phyloP scores from a whole-genome alignment of 345 rosid species.

The Eucalyptus dawsonii region DNA sequence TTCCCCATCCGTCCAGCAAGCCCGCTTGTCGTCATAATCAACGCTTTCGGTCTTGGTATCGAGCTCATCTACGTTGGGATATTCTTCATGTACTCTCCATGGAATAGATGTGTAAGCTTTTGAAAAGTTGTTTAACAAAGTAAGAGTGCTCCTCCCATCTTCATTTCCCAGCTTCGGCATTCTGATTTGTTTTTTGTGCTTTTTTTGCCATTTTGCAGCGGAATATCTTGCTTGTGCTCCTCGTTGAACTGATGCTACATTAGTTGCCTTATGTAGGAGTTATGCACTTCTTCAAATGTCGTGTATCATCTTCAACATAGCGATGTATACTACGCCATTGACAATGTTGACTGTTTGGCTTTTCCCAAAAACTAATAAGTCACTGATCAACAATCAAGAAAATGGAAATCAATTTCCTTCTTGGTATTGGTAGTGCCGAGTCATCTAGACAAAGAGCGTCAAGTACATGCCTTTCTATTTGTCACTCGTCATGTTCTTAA shows the following conservation, averaged over 20 bases:
- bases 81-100: conserved; percentile 29
- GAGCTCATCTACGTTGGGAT: conserved; percentile 38
- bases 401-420: background rate
- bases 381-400: background rate
- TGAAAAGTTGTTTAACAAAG: background rate
- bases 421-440: background rate
- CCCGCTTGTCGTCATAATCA: conserved; percentile 41
- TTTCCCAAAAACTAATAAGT: background rate
- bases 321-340: conserved; percentile 55
- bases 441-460: conserved; percentile 50
- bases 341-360: background rate
- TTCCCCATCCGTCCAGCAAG: conserved; percentile 43
- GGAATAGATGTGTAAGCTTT: conserved; percentile 11
- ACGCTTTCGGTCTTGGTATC: conserved; percentile 33
- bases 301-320: conserved; percentile 19
- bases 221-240: conserved; percentile 3
- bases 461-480: conserved; percentile 58
- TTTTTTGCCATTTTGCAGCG: background rate
- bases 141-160: background rate
- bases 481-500: conserved; percentile 36
- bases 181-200: background rate
- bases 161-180: background rate
- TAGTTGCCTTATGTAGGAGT: conserved; percentile 23
- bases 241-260: conserved; percentile 22
- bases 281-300: conserved; percentile 22